phyloP scores from a whole-genome alignment of 495 filamentous ascomycete species.

The Penicillium samsonianum region DNA sequence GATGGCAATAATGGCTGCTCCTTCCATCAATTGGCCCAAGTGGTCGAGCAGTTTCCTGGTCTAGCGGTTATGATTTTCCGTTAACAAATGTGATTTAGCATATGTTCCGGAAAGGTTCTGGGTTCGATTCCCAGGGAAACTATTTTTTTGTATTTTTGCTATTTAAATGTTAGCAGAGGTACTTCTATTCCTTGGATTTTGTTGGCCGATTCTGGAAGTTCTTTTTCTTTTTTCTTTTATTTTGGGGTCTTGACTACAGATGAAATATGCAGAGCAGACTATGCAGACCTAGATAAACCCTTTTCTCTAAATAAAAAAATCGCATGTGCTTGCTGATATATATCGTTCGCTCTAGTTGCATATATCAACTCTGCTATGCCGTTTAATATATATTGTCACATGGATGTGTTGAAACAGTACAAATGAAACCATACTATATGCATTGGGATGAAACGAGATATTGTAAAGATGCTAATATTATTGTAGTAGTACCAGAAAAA shows the following conservation, averaged over 20 bases:
- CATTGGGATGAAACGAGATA: too few species aligned
- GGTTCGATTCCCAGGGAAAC: constrained; percentile 28
- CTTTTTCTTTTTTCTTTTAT: background rate
- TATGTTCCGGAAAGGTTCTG: constrained; percentile 24
- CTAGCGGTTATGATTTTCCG: constrained; percentile 20
- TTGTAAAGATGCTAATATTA: too few species aligned
- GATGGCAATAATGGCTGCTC: background rate
- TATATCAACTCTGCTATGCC: background rate
- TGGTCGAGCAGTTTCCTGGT: constrained; percentile 11
- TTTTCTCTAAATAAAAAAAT: background rate
- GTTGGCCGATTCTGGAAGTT: background rate
- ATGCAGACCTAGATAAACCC: background rate
- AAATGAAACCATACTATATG: too few species aligned
- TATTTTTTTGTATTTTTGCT: constrained; percentile 14
- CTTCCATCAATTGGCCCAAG: background rate
- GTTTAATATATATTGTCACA: too few species aligned
- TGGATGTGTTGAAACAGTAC: too few species aligned
- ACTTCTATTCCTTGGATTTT: background rate
- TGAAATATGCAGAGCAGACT: background rate
- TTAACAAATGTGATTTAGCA: constrained; percentile 13
- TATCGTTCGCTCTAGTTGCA: background rate
- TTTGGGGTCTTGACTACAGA: too few species aligned
- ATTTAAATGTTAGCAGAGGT: background rate
- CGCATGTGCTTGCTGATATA: background rate
- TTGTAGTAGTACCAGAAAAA: too few species aligned